Conservation (phyloP, 805 yeast genomes). For the Ogataea trehalophila region DNA sequence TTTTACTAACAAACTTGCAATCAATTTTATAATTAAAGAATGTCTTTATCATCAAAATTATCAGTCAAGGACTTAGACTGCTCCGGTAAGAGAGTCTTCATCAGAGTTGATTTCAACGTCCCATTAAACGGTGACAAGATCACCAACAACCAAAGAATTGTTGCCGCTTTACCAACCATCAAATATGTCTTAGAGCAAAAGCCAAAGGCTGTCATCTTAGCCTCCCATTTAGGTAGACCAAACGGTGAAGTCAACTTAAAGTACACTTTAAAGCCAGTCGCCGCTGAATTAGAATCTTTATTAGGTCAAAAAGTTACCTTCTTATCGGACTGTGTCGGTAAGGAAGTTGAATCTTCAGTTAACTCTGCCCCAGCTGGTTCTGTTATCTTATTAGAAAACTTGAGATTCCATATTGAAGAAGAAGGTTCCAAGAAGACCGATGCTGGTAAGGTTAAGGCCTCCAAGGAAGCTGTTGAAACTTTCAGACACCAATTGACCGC, state of each 20-base stretch:
- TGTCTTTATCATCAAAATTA: conserved; percentile 93
- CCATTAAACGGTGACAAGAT: conserved; percentile 94
- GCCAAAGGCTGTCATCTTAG: conserved; percentile 88
- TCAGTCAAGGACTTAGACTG: conserved; percentile 88
- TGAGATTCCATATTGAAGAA: conserved; percentile 98
- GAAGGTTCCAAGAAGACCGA: conserved; percentile 81
- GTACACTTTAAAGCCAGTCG: conserved; percentile 91
- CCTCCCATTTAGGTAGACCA: conserved; percentile 99
- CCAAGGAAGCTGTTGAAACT: conserved; percentile 71
- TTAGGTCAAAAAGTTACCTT: conserved; percentile 73
- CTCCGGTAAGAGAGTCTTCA: conserved; percentile 91
- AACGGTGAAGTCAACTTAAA: conserved; percentile 85
- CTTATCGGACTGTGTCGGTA: conserved; percentile 89
- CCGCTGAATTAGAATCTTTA: conserved; percentile 78
- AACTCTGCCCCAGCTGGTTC: conserved; percentile 71
- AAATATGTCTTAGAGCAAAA: conserved; percentile 86
- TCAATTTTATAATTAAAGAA: conserved; percentile 24
- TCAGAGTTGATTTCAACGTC: conserved; percentile 95
- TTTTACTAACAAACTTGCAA: neutral
- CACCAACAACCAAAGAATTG: conserved; percentile 99
- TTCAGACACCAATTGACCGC: conserved; percentile 90
- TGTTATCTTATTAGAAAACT: conserved; percentile 89
- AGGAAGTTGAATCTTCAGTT: conserved; percentile 78
- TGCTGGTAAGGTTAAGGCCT: conserved; percentile 92
- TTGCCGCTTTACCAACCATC: conserved; percentile 98